Conservation (phyloP, 1,284 basidiomycete genomes). For the Microbotryum scabiosae region DNA sequence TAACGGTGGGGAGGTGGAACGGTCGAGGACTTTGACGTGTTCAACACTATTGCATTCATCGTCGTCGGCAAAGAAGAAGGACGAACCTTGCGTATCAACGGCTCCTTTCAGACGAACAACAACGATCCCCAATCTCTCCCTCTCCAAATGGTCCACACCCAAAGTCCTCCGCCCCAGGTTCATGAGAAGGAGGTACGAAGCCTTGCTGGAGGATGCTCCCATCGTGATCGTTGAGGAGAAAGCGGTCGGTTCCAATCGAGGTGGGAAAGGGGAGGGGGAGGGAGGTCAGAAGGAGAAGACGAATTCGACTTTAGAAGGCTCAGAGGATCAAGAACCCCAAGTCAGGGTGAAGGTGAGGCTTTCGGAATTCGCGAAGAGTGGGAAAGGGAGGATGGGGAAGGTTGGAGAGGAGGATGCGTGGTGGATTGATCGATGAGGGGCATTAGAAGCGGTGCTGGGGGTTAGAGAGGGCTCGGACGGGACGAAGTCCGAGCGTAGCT, state of each 20-base stretch:
- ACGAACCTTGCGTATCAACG: too few species aligned
- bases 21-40: neutral
- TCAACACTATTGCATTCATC: too few species aligned
- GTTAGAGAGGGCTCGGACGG: too few species aligned
- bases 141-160: slow-evolving; percentile 21
- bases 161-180: slow-evolving; percentile 25
- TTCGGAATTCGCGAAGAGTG: slow-evolving; percentile 2
- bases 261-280: too few species aligned
- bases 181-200: slow-evolving; percentile 19
- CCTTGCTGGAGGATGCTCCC: slow-evolving; percentile 16
- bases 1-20: neutral
- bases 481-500: neutral
- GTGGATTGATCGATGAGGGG: slow-evolving; percentile 3
- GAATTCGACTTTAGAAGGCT: too few species aligned
- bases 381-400: neutral
- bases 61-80: too few species aligned
- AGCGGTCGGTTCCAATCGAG: neutral
- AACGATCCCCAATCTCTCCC: neutral
- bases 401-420: slow-evolving; percentile 2
- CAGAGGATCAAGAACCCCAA: neutral
- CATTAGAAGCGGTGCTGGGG: too few species aligned
- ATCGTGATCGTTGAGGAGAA: slow-evolving; percentile 1
- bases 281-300: too few species aligned
- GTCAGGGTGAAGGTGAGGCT: neutral
- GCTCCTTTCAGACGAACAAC: neutral